Base-by-base conservation (phyloP, 2,329 filamentous ascomycete species). In the Aspergillus jensenii region DNA sequence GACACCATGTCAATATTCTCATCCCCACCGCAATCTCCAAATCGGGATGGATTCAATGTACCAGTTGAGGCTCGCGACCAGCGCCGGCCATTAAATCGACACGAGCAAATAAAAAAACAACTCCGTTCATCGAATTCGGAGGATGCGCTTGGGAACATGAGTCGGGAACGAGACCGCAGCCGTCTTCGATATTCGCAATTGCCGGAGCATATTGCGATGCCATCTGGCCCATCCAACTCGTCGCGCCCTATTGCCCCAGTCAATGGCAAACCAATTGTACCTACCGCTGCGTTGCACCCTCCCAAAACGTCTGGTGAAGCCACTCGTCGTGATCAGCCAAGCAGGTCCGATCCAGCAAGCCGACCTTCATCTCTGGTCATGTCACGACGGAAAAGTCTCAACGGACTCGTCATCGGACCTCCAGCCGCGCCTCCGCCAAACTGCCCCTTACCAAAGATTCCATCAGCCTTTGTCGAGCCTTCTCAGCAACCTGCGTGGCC, bases 11-110 rank as follows among this genome's bases (percentile, higher is more conserved):
- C 67, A 7, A 59, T 59, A 0, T 64, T 72, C 44, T 64, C 68
- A 6, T 71, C 71, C 37, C 70, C 71, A 9, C 70, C 69, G 0
- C 69, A 70, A n/a, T 73, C 71, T 11, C 71, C 71, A 0, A 68
- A 63, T 27, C 69, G 45, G 15, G 50, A 65, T 25, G 68, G 68
- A 21, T 50, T 65, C 2, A 69, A 66, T 35, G 64, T 61, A 33
- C 56, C 61, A 21, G 62, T 60, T 9, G 67, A 68, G 12, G 50
- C 58, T 9, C 59, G 58, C 11, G 70, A 73, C 12, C 60, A 63
- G 27, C 51, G 58, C 7, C 45, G 47, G 4, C 27, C 57, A 6
- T 35, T 55, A 11, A 61, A 60, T 39, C 62, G 67, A 40, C 43
- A 27, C 12, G 58, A 55, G n/a, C 58, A 52, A 1, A 44, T 46